A percentile compares a stretch with the other conserved stretches of the same genome.
Conservation (phyloP, 495 filamentous ascomycete species). For the Penicillium angulare region DNA sequence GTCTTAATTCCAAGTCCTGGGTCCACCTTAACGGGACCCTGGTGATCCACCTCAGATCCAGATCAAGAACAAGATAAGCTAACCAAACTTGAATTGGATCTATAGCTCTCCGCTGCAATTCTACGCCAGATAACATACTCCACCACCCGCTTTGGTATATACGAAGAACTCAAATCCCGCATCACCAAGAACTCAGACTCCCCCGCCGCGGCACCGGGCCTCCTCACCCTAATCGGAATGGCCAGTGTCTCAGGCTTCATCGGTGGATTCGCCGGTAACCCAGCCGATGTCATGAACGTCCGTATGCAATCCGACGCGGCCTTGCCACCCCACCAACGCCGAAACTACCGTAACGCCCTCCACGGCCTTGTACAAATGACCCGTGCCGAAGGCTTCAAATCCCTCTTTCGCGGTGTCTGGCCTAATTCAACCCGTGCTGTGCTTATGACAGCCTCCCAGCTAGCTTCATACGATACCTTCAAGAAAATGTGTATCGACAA, state of each 20-base stretch:
- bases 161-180: slow-evolving; percentile 82
- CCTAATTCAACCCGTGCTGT: slow-evolving; percentile 87
- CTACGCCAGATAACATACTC: slow-evolving; percentile 90
- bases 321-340: slow-evolving; percentile 66
- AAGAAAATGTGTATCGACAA: slow-evolving; percentile 71
- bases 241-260: slow-evolving; percentile 81
- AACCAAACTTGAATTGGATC: slow-evolving; percentile 9
- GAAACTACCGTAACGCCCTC: slow-evolving; percentile 86
- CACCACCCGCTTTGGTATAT: slow-evolving; percentile 90
- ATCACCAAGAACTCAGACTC: slow-evolving; percentile 44
- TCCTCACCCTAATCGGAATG: slow-evolving; percentile 74
- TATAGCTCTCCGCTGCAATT: slow-evolving; percentile 82
- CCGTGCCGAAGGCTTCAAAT: slow-evolving; percentile 68
- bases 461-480: slow-evolving; percentile 90
- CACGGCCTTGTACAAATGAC: slow-evolving; percentile 85
- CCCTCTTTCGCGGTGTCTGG: slow-evolving; percentile 84
- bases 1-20: no score
- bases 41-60: not conserved
- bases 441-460: slow-evolving; percentile 89
- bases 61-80: slow-evolving; percentile 6
- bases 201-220: slow-evolving; percentile 48
- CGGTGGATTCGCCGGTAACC: slow-evolving; percentile 88
- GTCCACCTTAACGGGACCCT: not conserved
- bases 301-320: slow-evolving; percentile 97
- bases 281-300: slow-evolving; percentile 94